Conservation (phyloP, 495 filamentous ascomycete species). For the Podospora tetraspora region DNA sequence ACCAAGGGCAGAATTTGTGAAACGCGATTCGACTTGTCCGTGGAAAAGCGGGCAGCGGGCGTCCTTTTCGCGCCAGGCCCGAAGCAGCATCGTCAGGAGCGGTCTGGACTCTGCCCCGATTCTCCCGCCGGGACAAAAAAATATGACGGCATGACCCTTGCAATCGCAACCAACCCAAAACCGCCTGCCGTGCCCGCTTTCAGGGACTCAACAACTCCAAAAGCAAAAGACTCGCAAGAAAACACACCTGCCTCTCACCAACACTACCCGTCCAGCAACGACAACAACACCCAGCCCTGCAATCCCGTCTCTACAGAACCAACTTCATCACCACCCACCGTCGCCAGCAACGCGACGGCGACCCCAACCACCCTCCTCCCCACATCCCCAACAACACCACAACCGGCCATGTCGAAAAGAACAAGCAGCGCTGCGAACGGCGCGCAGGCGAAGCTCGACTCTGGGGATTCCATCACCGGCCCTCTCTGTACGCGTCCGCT, state of each 20-base stretch:
- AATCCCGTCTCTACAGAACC: neutral
- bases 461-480: neutral
- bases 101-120: constrained; percentile 9
- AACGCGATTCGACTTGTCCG: neutral
- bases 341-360: neutral
- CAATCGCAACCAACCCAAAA: constrained; percentile 5
- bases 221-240: neutral
- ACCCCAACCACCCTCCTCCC: neutral
- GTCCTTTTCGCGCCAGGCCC: neutral
- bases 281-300: neutral
- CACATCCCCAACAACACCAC: neutral
- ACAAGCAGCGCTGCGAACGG: constrained; percentile 36
- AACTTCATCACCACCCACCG: neutral
- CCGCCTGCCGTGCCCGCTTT: neutral
- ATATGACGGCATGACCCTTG: constrained; percentile 26
- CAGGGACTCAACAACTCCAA: neutral
- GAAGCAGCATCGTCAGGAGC: neutral
- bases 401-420: constrained; percentile 46
- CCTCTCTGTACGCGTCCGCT: neutral
- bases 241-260: neutral
- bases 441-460: constrained; percentile 28
- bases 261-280: neutral
- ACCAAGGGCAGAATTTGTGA: neutral
- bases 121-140: constrained; percentile 3
- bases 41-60: neutral